Conservation (phyloP, 2,329 filamentous ascomycete genomes). For the Xylogone sp. region DNA sequence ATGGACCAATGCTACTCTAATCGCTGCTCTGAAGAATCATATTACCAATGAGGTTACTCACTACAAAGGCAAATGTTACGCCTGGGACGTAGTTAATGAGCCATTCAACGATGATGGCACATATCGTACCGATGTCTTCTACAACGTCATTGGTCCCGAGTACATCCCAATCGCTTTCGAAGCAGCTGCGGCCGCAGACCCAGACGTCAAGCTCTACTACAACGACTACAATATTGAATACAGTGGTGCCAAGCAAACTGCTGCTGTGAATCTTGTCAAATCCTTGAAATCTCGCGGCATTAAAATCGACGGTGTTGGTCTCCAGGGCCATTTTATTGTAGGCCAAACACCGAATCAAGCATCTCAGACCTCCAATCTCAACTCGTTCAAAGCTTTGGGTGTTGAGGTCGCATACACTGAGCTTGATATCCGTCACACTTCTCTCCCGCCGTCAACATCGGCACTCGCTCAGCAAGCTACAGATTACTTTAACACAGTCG, state of each 20-base stretch:
- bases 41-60: constrained; percentile 55
- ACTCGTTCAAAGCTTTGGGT: constrained; percentile 46
- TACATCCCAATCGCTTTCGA: constrained; percentile 35
- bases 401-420: constrained; percentile 61
- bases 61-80: constrained; percentile 57
- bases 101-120: constrained; percentile 55
- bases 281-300: constrained; percentile 44
- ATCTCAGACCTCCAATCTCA: constrained; percentile 41
- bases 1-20: constrained; percentile 58
- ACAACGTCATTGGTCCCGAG: constrained; percentile 49
- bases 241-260: constrained; percentile 41
- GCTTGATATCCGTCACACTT: constrained; percentile 51
- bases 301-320: constrained; percentile 59
- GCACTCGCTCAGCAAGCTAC: constrained; percentile 41
- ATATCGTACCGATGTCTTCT: constrained; percentile 50
- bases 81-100: constrained; percentile 68
- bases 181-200: constrained; percentile 20
- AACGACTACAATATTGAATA: constrained; percentile 61
- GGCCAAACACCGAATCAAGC: constrained; percentile 45
- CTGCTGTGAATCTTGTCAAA: constrained; percentile 39
- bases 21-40: constrained; percentile 53
- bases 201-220: constrained; percentile 22
- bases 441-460: constrained; percentile 39
- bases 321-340: constrained; percentile 59
- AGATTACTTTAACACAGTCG: constrained; percentile 37